Conservation (phyloP, 1,284 basidiomycete genomes). For the Cryptococcus sp. region DNA sequence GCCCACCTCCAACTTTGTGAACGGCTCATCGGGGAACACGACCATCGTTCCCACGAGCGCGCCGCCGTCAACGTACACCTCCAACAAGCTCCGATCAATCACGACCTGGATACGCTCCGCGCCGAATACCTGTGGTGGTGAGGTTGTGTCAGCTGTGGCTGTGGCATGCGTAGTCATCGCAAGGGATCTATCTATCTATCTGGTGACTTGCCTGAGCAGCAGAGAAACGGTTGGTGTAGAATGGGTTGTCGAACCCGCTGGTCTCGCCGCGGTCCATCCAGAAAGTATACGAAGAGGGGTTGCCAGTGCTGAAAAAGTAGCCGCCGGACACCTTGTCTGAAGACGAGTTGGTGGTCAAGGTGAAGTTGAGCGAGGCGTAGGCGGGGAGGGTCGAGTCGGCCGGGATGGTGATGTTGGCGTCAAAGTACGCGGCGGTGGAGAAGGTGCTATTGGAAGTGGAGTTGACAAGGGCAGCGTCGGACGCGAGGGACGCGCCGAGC, state of each 20-base stretch:
- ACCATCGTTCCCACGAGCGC: slow-evolving; percentile 12
- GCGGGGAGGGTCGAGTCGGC: slow-evolving; percentile 4
- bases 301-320: slow-evolving; percentile 28
- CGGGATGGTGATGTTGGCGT: slow-evolving; percentile 33
- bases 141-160: background rate
- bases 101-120: slow-evolving; percentile 24
- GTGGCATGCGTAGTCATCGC: background rate
- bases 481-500: slow-evolving; percentile 6
- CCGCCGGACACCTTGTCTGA: slow-evolving; percentile 32
- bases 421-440: slow-evolving; percentile 42
- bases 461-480: slow-evolving; percentile 5
- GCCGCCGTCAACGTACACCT: slow-evolving; percentile 43
- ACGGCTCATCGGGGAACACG: slow-evolving; percentile 11
- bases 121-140: background rate
- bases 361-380: slow-evolving; percentile 26
- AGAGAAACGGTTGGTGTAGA: slow-evolving; percentile 45
- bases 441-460: slow-evolving; percentile 25
- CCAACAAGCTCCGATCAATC: slow-evolving; percentile 40
- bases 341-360: slow-evolving; percentile 17
- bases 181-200: background rate
- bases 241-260: slow-evolving; percentile 37
- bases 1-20: slow-evolving; percentile 20
- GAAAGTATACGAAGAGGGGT: slow-evolving; percentile 14
- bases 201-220: slow-evolving; percentile 15
- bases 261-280: slow-evolving; percentile 44